Evolutionary conservation across 495 filamentous ascomycete genomes (phyloP).

Genomic region (Penicillium robsamsonii): DNA sequence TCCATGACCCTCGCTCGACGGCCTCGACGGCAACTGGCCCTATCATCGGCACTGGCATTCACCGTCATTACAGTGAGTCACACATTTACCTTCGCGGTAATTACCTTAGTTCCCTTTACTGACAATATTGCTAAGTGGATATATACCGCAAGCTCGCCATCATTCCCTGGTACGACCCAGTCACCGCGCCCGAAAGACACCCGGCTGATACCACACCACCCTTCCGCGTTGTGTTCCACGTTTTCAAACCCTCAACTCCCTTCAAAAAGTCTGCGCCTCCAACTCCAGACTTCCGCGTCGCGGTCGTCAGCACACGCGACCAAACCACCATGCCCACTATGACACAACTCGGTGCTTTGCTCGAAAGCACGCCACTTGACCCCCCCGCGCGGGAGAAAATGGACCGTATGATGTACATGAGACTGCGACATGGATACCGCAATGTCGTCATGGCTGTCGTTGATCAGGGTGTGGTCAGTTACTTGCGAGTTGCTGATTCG

Average conservation of each 20-base stretch:
- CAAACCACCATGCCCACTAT: constrained; percentile 67
- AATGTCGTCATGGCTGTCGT: constrained; percentile 85
- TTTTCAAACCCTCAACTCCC: constrained; percentile 72
- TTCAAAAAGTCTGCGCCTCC: constrained; percentile 76
- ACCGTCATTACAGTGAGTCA: constrained; percentile 67
- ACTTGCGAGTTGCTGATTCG: constrained; percentile 73
- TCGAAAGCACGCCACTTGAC: constrained; percentile 65
- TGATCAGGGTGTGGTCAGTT: constrained; percentile 87
- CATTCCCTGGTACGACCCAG: constrained; percentile 72
- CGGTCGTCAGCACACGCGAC: constrained; percentile 70
- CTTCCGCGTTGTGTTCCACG: constrained; percentile 68
- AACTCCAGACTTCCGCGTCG: constrained; percentile 76
- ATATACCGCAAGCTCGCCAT: constrained; percentile 75
- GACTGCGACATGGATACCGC: constrained; percentile 80
- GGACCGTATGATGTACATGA: constrained; percentile 55
- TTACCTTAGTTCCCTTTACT: not conserved
- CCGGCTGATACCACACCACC: constrained; percentile 39
- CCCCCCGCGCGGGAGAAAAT: constrained; percentile 54
- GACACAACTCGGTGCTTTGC: constrained; percentile 63
- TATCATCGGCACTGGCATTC: constrained; percentile 70
- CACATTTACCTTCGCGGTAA: not conserved
- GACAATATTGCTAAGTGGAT: constrained; percentile 37
- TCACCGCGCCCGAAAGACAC: constrained; percentile 15
- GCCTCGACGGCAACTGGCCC: constrained; percentile 56
- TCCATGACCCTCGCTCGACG: constrained; percentile 28